These are phyloP conservation scores for Kuraishia cidri DNA, from an alignment of 805 yeast species.

Conservation along the genomic window DNA sequence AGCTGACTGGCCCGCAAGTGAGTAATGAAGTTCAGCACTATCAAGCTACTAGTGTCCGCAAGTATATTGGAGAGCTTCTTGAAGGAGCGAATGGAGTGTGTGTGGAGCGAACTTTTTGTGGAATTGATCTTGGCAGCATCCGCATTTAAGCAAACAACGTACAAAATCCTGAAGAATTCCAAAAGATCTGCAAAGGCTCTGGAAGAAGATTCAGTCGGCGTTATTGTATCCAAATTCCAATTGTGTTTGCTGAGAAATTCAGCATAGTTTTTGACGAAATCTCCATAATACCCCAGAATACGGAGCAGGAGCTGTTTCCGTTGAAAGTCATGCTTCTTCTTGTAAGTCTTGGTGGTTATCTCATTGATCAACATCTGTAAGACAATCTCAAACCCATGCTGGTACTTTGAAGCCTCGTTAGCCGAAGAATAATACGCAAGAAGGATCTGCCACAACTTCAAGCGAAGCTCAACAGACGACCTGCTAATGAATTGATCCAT, in stretches of 20 bases:
- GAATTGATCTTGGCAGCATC: slow-evolving; percentile 29
- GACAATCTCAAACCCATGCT: slow-evolving; percentile 42
- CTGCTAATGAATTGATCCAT: slow-evolving; percentile 51
- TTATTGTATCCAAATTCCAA: slow-evolving; percentile 20
- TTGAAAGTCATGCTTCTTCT: slow-evolving; percentile 14
- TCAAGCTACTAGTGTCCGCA: slow-evolving; percentile 24
- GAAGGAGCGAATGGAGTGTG: slow-evolving; percentile 32
- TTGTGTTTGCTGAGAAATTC: slow-evolving; percentile 12
- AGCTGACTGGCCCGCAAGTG: slow-evolving; percentile 4
- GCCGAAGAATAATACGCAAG: slow-evolving; percentile 41
- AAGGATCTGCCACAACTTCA: slow-evolving; percentile 71
- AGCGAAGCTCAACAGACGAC: slow-evolving; percentile 57
- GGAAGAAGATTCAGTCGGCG: background rate
- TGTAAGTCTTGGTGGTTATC: slow-evolving; percentile 16
- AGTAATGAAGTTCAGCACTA: slow-evolving; percentile 26
- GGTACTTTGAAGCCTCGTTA: slow-evolving; percentile 22
- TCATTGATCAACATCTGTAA: slow-evolving; percentile 34
- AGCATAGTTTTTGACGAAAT: slow-evolving; percentile 31
- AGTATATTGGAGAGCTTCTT: slow-evolving; percentile 36
- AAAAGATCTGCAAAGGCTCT: slow-evolving; percentile 3
- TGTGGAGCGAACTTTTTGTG: slow-evolving; percentile 28
- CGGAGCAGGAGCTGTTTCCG: slow-evolving; percentile 36
- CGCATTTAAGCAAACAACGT: slow-evolving; percentile 42
- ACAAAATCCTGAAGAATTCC: slow-evolving; percentile 31
- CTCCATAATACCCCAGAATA: slow-evolving; percentile 45